Evolutionary conservation across 495 filamentous ascomycete genomes (phyloP), one percentile per base, ranked within the genome.

Genomic region (Hypoxylon subgilvum): DNA sequence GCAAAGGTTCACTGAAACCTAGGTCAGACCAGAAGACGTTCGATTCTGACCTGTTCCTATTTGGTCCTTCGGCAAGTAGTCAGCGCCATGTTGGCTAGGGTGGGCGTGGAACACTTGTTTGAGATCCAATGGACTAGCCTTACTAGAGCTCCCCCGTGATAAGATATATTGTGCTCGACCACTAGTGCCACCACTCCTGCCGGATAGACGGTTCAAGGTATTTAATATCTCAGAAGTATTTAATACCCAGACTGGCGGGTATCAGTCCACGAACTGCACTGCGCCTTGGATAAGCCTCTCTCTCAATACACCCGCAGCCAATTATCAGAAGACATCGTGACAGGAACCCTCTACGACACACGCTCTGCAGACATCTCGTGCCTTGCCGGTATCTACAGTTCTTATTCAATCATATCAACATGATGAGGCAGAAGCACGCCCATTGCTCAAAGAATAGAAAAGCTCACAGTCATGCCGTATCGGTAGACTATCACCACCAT

Each of bases 211-310:
- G 38, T 64, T 57, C 36, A 46, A 43, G 53, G 39, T 46, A 54
- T 54, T 64, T 58, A 64, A 58, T 64, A 64, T 57, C 54, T 55
- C 61, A 58, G 48, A 50, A 58, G 52, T 64, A 64, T 58, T 64
- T 64, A 64, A 64, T 64, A 58, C 58, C 61, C 60, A 49, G 61
- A 23, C 61, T 55, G 61, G 61, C 61, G 61, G 61, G 53, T 64
- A 59, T 43, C 53, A 31, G 8, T 34, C 39, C 38, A 55, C 49
- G 43, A 35, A 52, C 34, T 51, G 41, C 38, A 17, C 12, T 4
- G 41, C 18, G 34, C 13, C 41, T 34, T 27, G 31, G 19, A 36
- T 52, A 64, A 42, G 49, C 39, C 13, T 48, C 42, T 57, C 12
- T 41, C 39, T 8, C 36, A n/a, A n/a, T n/a, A n/a, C 48, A 38